Evolutionary conservation across 78 protist genomes (phyloP), one percentile per base, ranked within the genome.

Genomic region (Dictyostelium intermedium): DNA sequence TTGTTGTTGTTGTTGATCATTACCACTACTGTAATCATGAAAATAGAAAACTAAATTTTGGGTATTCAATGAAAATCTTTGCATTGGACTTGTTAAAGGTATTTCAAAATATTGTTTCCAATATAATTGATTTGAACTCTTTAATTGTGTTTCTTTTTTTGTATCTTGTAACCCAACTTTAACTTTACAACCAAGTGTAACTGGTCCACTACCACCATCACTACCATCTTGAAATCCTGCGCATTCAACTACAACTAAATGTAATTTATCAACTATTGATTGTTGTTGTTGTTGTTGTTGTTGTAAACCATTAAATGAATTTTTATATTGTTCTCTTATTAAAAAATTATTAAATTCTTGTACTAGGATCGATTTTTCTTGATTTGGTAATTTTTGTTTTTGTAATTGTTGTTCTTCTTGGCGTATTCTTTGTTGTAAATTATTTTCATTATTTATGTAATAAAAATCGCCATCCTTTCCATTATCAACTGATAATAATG

Each of bases 91-190:
- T 16, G 94, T 63, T 23, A 89, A 74, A 18, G 85, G 77, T 1
- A 89, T 60, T 37, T 89, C 94, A 66, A 89, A 89, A 56, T 50
- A 89, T 10, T 89, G 87, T 47, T 89, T 89, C 87, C 94, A 78
- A 70, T 66, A 16, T 10, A 80, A 47, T 4, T 80, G 30, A 30
- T 60, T 50, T 3, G 82, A 69, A 27, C 63, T 77, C 39, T 80
- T 89, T 30, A 25, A 35, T 9, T 14, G n/a, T 20, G 94, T 69
- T 20, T 89, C 84, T 43, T 63, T 74, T 25, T 78, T 78, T 4
- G 25, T 32, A 20, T 85, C 91, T 8, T 43, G 18, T 25, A 35
- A 43, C 2, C 94, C 94, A 47, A 89, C 39, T 80, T 61, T 61
- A 60, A 89, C 23, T 39, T 78, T 27, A 80, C 94, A 89, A 6